Base-by-base conservation (phyloP, 2,329 filamentous ascomycete genomes). In the Colletotrichum sp. region DNA sequence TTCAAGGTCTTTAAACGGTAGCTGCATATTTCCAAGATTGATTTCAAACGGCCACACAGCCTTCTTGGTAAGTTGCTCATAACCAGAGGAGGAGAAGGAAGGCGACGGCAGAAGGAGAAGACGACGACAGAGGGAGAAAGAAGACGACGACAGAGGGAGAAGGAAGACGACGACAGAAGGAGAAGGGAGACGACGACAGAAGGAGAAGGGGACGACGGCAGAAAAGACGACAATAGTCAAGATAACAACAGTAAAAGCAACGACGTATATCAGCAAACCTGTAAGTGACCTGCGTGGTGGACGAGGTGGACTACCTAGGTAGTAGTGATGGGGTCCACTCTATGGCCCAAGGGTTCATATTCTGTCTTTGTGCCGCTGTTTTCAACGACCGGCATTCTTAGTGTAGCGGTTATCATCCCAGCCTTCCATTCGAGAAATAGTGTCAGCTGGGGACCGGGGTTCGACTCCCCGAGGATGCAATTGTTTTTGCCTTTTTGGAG, bases 321-420 rank as follows among this genome's bases (percentile, higher is more conserved):
- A 34, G 32, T 36, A 16, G 36, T 5, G 38, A n/a, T n/a, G 38
- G 18, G 38, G 4, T 48, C n/a, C n/a, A 52, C 43, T 52, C 6
- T 12, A 52, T 3, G n/a, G 0, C 1, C 1, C 0, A 4, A 52
- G 6, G n/a, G 43, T 6, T 21, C 10, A 52, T 52, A 0, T 0
- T 16, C 16, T 36, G 34, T 36, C 34, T 36, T 36, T 4, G 15
- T 16, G 15, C 7, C 3, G 2, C 3, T 1, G 0, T 2, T 8
- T 4, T 4, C 15, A 36, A 8, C 43, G 2, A 36, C 30, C 5
- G 1, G 30, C 28, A 34, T 67, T 21, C 28, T 21, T 58, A 68
- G 48, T 60, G 66, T 68, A 58, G 30, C n/a, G 66, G 66, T 58
- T 68, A 68, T 68, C 66, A 60, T 68, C 52, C 52, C 52, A 68